Base-by-base conservation (phyloP, 371 early-diverging fungal genomes). In the Mortierella sp. region DNA sequence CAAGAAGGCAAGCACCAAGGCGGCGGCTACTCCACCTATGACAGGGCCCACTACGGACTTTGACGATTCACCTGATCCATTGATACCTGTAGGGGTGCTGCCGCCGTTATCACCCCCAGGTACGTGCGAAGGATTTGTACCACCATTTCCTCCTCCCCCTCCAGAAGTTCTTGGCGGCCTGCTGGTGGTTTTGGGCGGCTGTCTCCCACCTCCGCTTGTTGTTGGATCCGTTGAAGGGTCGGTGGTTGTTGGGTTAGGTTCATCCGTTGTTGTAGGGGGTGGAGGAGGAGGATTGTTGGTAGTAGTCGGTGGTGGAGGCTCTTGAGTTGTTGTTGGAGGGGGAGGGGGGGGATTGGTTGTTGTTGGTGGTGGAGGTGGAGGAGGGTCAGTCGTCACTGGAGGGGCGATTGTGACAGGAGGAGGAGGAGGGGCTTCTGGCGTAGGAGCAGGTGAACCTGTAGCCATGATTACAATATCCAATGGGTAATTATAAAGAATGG, bases 11-110 rank as follows among this genome's bases (percentile, higher is more conserved):
- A 85, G 47, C 1, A 85, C 80, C 24, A 85, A 44, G 42, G 75
- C 85, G 10, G 52, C 82, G 1, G 82, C 81, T 34, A 81, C 77
- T 9, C 82, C 82, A 24, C 85, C 85, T 42, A 84, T 65, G 4
- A 84, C 42, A 11, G 85, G 81, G 14, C 81, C 85, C 11, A 79
- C 65, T 16, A 79, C 13, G 0, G 79, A 76, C n/a, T 79, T 79
- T 26, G 76, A 68, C 48, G 74, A 28, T 14, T 26, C 60, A 14
- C 1, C 28, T 6, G 60, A 14, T 31, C 45, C 71, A 47, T 19
- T 54, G 10, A 34, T 28, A 9, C 78, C 54, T 4, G 74, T 73
- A 38, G 48, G 44, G 9, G 74, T n/a, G 57, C 68, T 47, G n/a
- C 45, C 55, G 24, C 55, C 58, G 28, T 50, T 45, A 31, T 42